Percentiles rank a stretch among this genome's conserved stretches.
These are phyloP conservation scores for Epichloe hybrida DNA, from an alignment of 2,329 filamentous ascomycete species.

Conservation along the genomic window DNA sequence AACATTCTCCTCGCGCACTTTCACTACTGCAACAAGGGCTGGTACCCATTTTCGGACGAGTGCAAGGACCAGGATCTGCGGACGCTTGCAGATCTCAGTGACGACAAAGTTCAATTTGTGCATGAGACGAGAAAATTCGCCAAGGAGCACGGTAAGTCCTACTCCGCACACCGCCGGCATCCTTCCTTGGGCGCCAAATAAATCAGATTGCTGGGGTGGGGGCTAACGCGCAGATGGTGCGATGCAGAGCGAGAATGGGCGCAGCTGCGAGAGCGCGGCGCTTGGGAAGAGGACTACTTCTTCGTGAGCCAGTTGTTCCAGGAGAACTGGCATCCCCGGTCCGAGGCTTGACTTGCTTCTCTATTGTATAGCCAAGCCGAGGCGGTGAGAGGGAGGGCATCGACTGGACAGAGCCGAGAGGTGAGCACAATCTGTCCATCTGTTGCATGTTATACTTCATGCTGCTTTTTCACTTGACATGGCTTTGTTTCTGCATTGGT, in stretches of 20 bases:
- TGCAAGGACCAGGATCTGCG: conserved; percentile 42
- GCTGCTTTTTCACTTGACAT: too few relatives aligned
- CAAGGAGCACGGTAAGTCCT: conserved; percentile 32
- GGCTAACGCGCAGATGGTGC: conserved; percentile 14
- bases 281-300: conserved; percentile 43
- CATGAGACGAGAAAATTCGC: conserved; percentile 30
- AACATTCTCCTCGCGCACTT: conserved; percentile 50
- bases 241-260: conserved; percentile 29
- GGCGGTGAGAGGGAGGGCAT: neutral
- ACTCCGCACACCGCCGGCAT: conserved; percentile 5
- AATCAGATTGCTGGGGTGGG: conserved; percentile 11
- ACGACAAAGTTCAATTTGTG: conserved; percentile 33
- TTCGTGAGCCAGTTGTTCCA: conserved; percentile 48
- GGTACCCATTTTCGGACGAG: conserved; percentile 42
- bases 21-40: conserved; percentile 51
- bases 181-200: neutral
- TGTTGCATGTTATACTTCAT: too few relatives aligned
- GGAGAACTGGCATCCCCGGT: conserved; percentile 33
- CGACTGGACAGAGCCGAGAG: neutral
- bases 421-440: neutral
- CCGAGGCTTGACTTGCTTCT: neutral
- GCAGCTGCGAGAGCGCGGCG: conserved; percentile 25
- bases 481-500: too few relatives aligned
- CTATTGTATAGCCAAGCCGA: neutral
- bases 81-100: conserved; percentile 36